Base-by-base conservation (phyloP, 2,329 filamentous ascomycete genomes). In the Hypoxylon sp. region DNA sequence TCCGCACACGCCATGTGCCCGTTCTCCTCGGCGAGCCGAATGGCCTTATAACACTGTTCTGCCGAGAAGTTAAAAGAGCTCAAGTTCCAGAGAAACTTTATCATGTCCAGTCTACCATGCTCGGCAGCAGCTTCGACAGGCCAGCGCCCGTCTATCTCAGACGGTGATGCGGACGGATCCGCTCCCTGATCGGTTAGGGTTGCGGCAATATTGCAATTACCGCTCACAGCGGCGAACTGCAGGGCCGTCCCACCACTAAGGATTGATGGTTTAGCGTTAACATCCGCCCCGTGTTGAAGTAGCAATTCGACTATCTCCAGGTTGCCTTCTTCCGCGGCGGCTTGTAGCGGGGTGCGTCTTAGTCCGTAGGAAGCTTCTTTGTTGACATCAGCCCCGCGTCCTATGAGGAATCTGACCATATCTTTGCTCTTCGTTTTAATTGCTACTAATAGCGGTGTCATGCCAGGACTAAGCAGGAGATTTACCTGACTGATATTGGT, bases 81-180 rank as follows among this genome's bases (percentile, higher is more conserved):
- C 5, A 20, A 32, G 8, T 55, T 58, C 55, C 51, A 58, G 5
- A 60, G 48, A 21, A 49, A 50, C n/a, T 53, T 19, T 11, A 58
- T 55, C 61, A 63, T 59, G 11, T 60, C 62, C 2, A 63, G 5
- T 5, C 61, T 50, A 1, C 59, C 61, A 3, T 51, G 3, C 13
- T 61, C 51, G 6, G 55, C 57, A 7, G 60, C 60, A 2, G n/a
- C 52, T 36, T 63, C 58, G 1, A 62, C 27, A 4, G 60, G 61
- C 57, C 54, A 62, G 15, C 45, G 29, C 4, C 60, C 57, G 9
- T 44, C 17, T 7, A 51, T 30, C 4, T 3, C 47, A 1, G 58
- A 53, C 0, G 57, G 55, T 5, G 43, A 20, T 15, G 41, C 38
- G 4, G 13, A 31, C 2, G 60, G 21, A 1, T 11, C 3, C 2